A percentile compares a stretch with the other conserved stretches of the same genome.
Conservation (phyloP, 768 basidiomycete species). For the Suillus ampliporus region DNA sequence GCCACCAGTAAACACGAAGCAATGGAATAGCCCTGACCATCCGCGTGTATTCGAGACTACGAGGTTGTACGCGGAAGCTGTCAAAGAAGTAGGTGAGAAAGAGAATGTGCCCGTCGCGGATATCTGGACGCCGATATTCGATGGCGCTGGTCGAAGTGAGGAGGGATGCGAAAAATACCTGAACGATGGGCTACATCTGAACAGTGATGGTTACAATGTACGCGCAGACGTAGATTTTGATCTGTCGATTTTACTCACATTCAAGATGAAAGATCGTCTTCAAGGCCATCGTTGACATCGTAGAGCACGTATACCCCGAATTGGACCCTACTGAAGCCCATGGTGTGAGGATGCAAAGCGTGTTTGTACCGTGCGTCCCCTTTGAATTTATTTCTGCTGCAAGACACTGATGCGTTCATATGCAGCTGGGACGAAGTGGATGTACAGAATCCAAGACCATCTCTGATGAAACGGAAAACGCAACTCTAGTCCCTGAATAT, state of each 20-base stretch:
- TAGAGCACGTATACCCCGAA: conserved; percentile 66
- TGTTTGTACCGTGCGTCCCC: conserved; percentile 64
- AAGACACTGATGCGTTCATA: conserved; percentile 12
- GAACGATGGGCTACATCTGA: conserved; percentile 84
- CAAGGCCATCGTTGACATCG: conserved; percentile 61
- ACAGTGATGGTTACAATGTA: conserved; percentile 74
- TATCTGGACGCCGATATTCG: conserved; percentile 75
- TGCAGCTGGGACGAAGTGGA: conserved; percentile 33
- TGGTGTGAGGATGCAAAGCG: conserved; percentile 60
- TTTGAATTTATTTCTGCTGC: not conserved
- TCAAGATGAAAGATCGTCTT: conserved; percentile 63
- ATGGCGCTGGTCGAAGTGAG: conserved; percentile 70
- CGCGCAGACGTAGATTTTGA: conserved; percentile 26
- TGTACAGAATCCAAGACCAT: conserved; percentile 24
- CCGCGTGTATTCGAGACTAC: conserved; percentile 66
- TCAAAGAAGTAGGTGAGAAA: conserved; percentile 60
- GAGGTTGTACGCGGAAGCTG: conserved; percentile 72
- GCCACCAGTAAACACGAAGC: conserved; percentile 76
- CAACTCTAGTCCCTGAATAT: not conserved
- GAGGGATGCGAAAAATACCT: conserved; percentile 56
- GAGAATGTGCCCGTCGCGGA: conserved; percentile 70
- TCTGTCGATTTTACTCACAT: conserved; percentile 7
- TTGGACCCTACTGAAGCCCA: conserved; percentile 43
- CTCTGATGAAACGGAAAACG: conserved; percentile 26
- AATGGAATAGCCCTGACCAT: conserved; percentile 39